phyloP scores from a whole-genome alignment of 1,139 yeast genomes.

The Kurtzmaniella natalensis region DNA sequence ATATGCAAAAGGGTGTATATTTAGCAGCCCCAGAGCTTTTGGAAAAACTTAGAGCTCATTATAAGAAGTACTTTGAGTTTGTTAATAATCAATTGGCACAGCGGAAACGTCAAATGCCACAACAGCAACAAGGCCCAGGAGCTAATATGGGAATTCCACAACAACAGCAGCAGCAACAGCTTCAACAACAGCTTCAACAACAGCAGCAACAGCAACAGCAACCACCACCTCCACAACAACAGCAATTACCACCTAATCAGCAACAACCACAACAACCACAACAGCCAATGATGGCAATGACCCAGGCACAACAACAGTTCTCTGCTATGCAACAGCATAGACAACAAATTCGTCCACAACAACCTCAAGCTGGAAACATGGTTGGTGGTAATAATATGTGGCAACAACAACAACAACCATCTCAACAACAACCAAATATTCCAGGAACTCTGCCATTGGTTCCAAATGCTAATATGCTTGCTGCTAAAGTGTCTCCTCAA shows the following conservation, averaged over 20 bases:
- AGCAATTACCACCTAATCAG: conserved; percentile 19
- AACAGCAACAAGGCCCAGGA: conserved; percentile 14
- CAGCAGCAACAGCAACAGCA: conserved; percentile 9
- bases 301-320: conserved; percentile 5
- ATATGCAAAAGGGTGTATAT: conserved; percentile 56
- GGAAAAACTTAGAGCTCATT: conserved; percentile 66
- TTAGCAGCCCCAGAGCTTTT: conserved; percentile 66
- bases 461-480: conserved; percentile 12
- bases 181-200: conserved; percentile 7
- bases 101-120: conserved; percentile 32
- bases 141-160: conserved; percentile 1
- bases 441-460: conserved; percentile 21
- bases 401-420: conserved; percentile 16
- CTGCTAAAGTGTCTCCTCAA: conserved; percentile 9
- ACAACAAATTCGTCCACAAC: conserved; percentile 4
- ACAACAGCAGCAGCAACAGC: conserved; percentile 6
- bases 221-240: conserved; percentile 6
- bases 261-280: conserved; percentile 10
- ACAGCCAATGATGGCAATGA: conserved; percentile 12
- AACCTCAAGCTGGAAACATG: conserved; percentile 10
- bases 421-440: conserved; percentile 14
- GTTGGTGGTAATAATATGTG: conserved; percentile 19
- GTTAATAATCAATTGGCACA: conserved; percentile 48
- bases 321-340: conserved; percentile 4
- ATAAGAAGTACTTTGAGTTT: conserved; percentile 69